Evolutionary conservation across 2,329 filamentous ascomycete species (phyloP).

Genomic region (Diaporthe longicolla): DNA sequence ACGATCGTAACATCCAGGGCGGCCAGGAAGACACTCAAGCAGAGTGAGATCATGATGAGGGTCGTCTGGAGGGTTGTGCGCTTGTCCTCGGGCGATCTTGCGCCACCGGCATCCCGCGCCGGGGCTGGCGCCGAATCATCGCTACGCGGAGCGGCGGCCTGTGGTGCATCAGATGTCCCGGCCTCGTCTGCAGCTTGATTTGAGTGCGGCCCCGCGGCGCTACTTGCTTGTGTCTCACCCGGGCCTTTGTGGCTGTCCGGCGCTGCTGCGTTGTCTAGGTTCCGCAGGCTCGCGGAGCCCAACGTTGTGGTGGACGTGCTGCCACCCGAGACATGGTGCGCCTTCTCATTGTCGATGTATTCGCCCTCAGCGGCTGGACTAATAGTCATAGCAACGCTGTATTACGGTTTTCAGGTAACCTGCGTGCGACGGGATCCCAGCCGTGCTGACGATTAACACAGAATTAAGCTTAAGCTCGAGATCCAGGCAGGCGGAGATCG

Average conservation of each 20-base stretch:
- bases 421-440: neutral
- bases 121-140: neutral
- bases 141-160: neutral
- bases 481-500: neutral
- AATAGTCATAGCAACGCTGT: constrained; percentile 6
- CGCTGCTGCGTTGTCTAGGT: neutral
- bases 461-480: constrained; percentile 24
- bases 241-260: neutral
- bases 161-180: constrained; percentile 12
- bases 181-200: constrained; percentile 4
- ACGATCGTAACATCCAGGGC: constrained; percentile 70
- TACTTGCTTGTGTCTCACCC: neutral
- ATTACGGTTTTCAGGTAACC: neutral
- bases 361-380: constrained; percentile 16
- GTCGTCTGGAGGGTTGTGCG: constrained; percentile 51
- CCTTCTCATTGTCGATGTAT: constrained; percentile 15
- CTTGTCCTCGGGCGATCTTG: constrained; percentile 47
- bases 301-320: constrained; percentile 27
- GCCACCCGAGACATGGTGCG: neutral
- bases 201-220: neutral
- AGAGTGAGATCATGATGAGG: constrained; percentile 57
- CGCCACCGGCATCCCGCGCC: neutral
- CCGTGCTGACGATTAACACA: neutral
- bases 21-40: constrained; percentile 58
- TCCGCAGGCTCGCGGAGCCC: neutral